Conservation (phyloP, 1,139 yeast species). For the Scheffersomyces illinoinensis region DNA sequence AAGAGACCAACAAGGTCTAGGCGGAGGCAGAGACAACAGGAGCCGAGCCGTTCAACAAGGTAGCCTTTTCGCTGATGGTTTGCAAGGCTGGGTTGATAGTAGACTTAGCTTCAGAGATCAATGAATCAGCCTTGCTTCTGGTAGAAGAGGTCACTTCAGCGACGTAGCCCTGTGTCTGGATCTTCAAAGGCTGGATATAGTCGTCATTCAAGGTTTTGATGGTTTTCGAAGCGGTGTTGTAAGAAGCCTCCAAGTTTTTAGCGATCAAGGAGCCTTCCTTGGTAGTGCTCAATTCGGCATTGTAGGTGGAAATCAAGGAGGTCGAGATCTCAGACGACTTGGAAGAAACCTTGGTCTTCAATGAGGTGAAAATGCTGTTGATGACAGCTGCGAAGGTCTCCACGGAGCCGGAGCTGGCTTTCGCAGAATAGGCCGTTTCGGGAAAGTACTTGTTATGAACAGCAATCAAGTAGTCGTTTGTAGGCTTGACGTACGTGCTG, state of each 20-base stretch:
- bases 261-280: not conserved
- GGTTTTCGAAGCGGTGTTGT: conserved; percentile 36
- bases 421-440: conserved; percentile 21
- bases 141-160: conserved; percentile 36
- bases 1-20: conserved; percentile 1
- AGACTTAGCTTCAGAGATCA: conserved; percentile 33
- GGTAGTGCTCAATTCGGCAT: conserved; percentile 25
- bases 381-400: conserved; percentile 33
- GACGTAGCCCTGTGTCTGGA: conserved; percentile 42
- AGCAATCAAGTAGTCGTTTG: conserved; percentile 28
- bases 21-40: conserved; percentile 17
- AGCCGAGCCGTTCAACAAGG: conserved; percentile 14
- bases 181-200: conserved; percentile 42
- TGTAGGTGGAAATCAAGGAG: conserved; percentile 36
- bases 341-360: conserved; percentile 25
- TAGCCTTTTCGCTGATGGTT: conserved; percentile 10
- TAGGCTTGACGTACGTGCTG: conserved; percentile 28
- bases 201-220: conserved; percentile 36
- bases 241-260: conserved; percentile 35
- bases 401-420: conserved; percentile 20
- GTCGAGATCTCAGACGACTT: conserved; percentile 33
- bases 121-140: conserved; percentile 38
- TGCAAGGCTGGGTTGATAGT: conserved; percentile 10
- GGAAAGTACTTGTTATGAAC: conserved; percentile 36
- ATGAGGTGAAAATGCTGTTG: conserved; percentile 29